These are phyloP conservation scores for Beta vulgaris DNA, from an alignment of 148 eudicot genomes.

Conservation along the genomic window DNA sequence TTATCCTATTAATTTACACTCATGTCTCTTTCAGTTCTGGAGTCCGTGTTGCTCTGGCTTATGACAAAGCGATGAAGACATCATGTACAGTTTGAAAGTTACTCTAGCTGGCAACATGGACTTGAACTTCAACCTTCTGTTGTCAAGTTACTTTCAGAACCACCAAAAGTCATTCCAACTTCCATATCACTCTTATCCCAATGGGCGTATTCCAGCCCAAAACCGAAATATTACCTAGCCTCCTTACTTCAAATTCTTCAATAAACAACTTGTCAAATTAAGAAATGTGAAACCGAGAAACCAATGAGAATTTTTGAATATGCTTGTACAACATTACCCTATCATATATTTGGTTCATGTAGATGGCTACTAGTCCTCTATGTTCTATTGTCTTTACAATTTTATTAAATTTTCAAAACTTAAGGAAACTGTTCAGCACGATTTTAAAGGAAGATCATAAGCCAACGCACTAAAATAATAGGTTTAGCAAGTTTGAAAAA, in stretches of 20 bases:
- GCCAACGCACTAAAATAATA: neutral
- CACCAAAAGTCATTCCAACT: neutral
- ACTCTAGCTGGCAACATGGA: neutral
- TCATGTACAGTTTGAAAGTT: too few relatives aligned
- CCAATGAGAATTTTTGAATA: too few relatives aligned
- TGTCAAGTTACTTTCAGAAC: neutral
- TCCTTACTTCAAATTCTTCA: neutral
- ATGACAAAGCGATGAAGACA: too few relatives aligned
- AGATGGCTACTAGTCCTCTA: neutral
- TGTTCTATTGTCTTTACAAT: neutral
- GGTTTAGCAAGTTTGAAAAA: constrained; percentile 21
- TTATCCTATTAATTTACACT: neutral
- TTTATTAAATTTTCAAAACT: neutral
- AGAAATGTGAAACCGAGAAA: neutral
- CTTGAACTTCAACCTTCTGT: neutral
- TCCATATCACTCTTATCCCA: neutral
- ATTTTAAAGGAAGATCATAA: neutral
- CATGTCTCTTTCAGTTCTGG: neutral
- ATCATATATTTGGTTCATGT: neutral
- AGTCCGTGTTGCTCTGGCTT: neutral
- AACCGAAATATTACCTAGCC: neutral
- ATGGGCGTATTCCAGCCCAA: too few relatives aligned
- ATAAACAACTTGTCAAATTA: neutral
- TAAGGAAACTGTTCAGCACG: neutral
- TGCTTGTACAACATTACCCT: neutral